A percentile compares a stretch with the other conserved stretches of the same genome.
Conservation (phyloP, 2,329 filamentous ascomycete genomes). For the Aspergillus sp. region DNA sequence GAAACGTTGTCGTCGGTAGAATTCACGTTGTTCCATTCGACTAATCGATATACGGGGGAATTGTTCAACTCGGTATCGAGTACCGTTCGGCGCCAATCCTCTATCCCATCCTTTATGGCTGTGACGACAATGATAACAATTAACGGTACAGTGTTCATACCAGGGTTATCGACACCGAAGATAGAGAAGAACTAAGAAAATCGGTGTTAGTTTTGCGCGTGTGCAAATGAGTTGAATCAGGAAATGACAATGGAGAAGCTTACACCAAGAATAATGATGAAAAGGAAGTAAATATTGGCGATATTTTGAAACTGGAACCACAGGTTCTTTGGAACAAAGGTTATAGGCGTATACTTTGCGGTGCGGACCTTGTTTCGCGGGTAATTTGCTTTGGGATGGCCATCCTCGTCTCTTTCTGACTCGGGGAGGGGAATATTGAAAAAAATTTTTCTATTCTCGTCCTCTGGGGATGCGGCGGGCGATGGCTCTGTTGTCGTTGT, state of each 20-base stretch:
- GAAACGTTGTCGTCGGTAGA: slow-evolving; percentile 83
- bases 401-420: slow-evolving; percentile 76
- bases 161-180: slow-evolving; percentile 88
- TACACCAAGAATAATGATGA: slow-evolving; percentile 91
- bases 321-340: slow-evolving; percentile 93
- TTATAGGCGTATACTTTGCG: slow-evolving; percentile 93
- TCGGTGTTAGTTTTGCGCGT: slow-evolving; percentile 22
- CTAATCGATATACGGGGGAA: slow-evolving; percentile 84
- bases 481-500: slow-evolving; percentile 34
- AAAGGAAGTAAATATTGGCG: slow-evolving; percentile 97
- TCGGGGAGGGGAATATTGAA: slow-evolving; percentile 82
- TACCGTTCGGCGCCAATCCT: slow-evolving; percentile 89
- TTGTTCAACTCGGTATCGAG: slow-evolving; percentile 96
- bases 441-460: slow-evolving; percentile 49
- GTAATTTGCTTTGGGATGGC: slow-evolving; percentile 68
- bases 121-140: slow-evolving; percentile 91
- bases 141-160: slow-evolving; percentile 82
- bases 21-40: slow-evolving; percentile 92
- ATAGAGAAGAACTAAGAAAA: slow-evolving; percentile 80
- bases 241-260: slow-evolving; percentile 37
- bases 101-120: slow-evolving; percentile 89
- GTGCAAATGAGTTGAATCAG: neutral
- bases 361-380: slow-evolving; percentile 96
- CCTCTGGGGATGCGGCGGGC: slow-evolving; percentile 44
- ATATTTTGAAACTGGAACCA: slow-evolving; percentile 99